A percentile compares a stretch with the other conserved stretches of the same genome.
Conservation (phyloP, 345 rosid genomes). For the Eucalyptus lansdowneana region DNA sequence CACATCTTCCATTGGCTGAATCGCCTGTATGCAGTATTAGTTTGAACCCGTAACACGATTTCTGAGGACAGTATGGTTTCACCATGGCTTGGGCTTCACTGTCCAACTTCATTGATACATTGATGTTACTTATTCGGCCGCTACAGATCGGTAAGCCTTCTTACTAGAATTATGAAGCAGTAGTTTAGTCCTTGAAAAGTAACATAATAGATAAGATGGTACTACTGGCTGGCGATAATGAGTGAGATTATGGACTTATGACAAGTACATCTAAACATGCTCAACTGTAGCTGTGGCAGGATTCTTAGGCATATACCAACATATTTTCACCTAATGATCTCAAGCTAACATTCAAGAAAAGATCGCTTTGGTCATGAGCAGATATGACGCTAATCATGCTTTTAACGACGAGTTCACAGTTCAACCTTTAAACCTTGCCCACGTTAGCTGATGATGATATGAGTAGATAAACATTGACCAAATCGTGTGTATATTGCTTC, state of each 20-base stretch:
- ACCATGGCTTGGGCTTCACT: not conserved
- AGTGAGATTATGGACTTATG: not conserved
- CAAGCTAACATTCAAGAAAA: not conserved
- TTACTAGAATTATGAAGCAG: not conserved
- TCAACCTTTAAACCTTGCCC: not conserved
- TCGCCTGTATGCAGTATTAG: not conserved
- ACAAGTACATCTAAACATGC: not conserved
- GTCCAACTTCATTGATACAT: not conserved
- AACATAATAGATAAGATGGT: not conserved
- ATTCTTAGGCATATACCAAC: not conserved
- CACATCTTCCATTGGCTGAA: not conserved
- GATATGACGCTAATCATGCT: not conserved
- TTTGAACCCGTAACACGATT: not conserved
- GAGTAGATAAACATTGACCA: not conserved
- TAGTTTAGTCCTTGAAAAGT: not conserved
- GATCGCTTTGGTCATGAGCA: not conserved
- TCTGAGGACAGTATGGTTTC: not conserved
- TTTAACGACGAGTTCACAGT: not conserved
- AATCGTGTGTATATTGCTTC: not conserved
- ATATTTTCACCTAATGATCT: not conserved
- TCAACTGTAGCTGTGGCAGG: not conserved
- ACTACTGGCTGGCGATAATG: not conserved
- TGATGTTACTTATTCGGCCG: not conserved
- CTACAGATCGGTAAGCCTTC: not conserved
- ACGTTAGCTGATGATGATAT: not conserved